Evolutionary conservation across 208 protist species (phyloP).

Genomic region (Leishmania tarentolae): DNA sequence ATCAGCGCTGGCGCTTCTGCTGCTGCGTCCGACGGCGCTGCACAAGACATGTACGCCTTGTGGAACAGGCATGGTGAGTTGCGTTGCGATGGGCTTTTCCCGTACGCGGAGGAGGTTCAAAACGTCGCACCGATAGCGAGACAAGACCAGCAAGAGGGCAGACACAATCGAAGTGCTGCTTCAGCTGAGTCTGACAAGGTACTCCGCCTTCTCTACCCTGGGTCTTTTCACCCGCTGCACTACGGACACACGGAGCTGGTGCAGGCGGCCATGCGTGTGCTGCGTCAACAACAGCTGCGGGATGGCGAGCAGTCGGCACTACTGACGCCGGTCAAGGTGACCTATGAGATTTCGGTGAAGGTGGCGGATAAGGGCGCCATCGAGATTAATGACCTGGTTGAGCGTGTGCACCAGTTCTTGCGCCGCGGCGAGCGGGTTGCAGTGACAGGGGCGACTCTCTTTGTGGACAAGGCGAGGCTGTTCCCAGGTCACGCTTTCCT

Average conservation of each 20-base stretch:
- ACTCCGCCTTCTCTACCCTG: slow-evolving; percentile 64
- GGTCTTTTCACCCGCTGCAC: slow-evolving; percentile 77
- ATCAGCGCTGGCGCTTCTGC: slow-evolving; percentile 3
- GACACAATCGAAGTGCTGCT: background rate
- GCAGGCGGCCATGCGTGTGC: slow-evolving; percentile 35
- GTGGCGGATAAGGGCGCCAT: slow-evolving; percentile 68
- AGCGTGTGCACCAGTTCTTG: slow-evolving; percentile 59
- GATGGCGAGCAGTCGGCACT: background rate
- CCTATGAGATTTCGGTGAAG: slow-evolving; percentile 66
- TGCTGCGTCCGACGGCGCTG: background rate
- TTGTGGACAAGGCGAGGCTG: slow-evolving; percentile 63
- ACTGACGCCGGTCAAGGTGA: slow-evolving; percentile 31
- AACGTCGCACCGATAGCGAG: background rate
- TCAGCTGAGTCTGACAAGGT: background rate
- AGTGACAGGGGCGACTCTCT: slow-evolving; percentile 61
- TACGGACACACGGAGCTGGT: slow-evolving; percentile 81
- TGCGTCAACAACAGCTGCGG: slow-evolving; percentile 20
- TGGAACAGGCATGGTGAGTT: slow-evolving; percentile 67
- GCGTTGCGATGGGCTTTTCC: slow-evolving; percentile 14
- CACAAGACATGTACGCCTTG: slow-evolving; percentile 33
- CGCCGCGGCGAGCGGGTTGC: slow-evolving; percentile 52
- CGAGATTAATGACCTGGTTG: slow-evolving; percentile 33
- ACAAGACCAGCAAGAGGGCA: background rate
- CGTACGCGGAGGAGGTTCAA: slow-evolving; percentile 8
- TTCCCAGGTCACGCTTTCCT: slow-evolving; percentile 75